Evolutionary conservation across 1,284 basidiomycete genomes (phyloP).

Genomic region (Moesziomyces aphidis): DNA sequence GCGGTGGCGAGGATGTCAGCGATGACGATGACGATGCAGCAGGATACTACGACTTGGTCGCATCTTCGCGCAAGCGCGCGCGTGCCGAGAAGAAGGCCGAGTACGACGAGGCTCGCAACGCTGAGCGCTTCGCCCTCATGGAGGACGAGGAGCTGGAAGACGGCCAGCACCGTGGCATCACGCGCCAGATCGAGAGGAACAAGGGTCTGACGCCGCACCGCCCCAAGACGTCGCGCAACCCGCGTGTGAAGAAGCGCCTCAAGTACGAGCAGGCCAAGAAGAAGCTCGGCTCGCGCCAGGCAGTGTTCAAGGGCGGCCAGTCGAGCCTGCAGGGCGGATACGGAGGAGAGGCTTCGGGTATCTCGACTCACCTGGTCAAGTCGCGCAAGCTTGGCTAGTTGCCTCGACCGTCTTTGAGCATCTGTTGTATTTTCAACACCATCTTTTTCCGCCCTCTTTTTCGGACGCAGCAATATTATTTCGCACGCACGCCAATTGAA

Average conservation of each 20-base stretch:
- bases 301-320: slow-evolving; percentile 67
- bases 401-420: slow-evolving; percentile 2
- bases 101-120: slow-evolving; percentile 60
- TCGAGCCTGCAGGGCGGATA: slow-evolving; percentile 63
- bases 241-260: slow-evolving; percentile 66
- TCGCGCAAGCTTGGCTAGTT: slow-evolving; percentile 60
- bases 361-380: slow-evolving; percentile 63
- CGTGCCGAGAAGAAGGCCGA: slow-evolving; percentile 59
- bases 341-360: slow-evolving; percentile 64
- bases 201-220: slow-evolving; percentile 62
- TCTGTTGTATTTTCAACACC: not conserved
- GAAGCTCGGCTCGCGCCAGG: slow-evolving; percentile 60
- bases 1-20: slow-evolving; percentile 15
- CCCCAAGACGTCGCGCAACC: slow-evolving; percentile 64
- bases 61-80: slow-evolving; percentile 42
- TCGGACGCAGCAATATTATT: slow-evolving; percentile 8
- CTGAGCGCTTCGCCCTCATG: slow-evolving; percentile 51
- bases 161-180: slow-evolving; percentile 64
- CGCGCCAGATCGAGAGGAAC: slow-evolving; percentile 66
- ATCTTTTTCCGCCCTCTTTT: slow-evolving; percentile 5
- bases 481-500: not conserved
- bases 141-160: slow-evolving; percentile 56
- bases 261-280: slow-evolving; percentile 67
- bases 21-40: slow-evolving; percentile 51
- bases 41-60: slow-evolving; percentile 65